Conservation (phyloP, 1,284 basidiomycete genomes). For the Cystobasidium sp. region DNA sequence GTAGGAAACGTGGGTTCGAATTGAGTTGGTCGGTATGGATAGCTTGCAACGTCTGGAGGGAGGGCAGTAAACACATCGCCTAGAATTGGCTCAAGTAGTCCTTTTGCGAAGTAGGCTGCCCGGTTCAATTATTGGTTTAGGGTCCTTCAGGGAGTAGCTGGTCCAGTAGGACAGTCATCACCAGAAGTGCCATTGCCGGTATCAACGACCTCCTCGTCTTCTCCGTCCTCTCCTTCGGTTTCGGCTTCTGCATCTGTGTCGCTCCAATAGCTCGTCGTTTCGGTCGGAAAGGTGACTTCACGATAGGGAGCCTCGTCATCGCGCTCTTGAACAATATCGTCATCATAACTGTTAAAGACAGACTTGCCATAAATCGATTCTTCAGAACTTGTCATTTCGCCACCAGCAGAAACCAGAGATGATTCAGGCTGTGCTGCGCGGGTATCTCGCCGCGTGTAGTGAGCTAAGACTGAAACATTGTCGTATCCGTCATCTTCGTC, state of each 20-base stretch:
- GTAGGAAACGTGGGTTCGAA: no score
- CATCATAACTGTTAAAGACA: neutral
- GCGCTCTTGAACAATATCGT: neutral
- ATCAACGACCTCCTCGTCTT: neutral
- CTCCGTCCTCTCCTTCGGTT: constrained; percentile 1
- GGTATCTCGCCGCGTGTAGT: neutral
- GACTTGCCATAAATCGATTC: neutral
- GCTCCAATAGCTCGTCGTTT: neutral
- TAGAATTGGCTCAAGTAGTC: no score
- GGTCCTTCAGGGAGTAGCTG: no score
- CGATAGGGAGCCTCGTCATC: neutral
- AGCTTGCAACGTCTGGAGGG: no score
- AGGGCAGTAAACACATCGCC: no score
- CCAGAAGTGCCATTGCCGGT: neutral
- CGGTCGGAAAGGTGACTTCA: neutral
- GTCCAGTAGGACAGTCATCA: neutral
- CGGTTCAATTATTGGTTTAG: no score
- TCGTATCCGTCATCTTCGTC: constrained; percentile 4
- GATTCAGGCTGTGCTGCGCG: neutral
- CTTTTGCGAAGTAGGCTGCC: no score
- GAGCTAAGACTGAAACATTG: neutral
- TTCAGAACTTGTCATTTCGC: neutral
- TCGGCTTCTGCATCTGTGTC: constrained; percentile 15
- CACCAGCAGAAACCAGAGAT: neutral
- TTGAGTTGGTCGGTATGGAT: no score